A percentile compares a stretch with the other conserved stretches of the same genome.
Conservation (phyloP, 805 yeast species). For the Candida sakaeoensis region DNA sequence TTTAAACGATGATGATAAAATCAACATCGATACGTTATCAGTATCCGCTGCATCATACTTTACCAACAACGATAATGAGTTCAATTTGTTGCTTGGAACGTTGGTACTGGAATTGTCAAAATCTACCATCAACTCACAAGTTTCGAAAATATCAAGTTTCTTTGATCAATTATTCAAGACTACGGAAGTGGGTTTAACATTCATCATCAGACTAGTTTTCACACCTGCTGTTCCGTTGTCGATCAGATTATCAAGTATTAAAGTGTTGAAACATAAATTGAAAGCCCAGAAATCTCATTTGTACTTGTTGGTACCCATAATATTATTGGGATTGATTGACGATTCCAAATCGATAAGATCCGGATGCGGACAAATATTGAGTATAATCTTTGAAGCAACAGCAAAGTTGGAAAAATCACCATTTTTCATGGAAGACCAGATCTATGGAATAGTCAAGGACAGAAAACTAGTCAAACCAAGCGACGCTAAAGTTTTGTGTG, state of each 20-base stretch:
- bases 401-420: slow-evolving; percentile 30
- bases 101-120: slow-evolving; percentile 43
- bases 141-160: slow-evolving; percentile 13
- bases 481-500: slow-evolving; percentile 42
- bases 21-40: slow-evolving; percentile 14
- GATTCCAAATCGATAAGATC: slow-evolving; percentile 47
- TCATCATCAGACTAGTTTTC: slow-evolving; percentile 52
- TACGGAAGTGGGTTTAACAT: slow-evolving; percentile 48
- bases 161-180: slow-evolving; percentile 29
- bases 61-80: slow-evolving; percentile 33
- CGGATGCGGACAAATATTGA: slow-evolving; percentile 19
- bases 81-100: slow-evolving; percentile 36
- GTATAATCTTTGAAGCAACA: slow-evolving; percentile 27
- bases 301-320: slow-evolving; percentile 56
- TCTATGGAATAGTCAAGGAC: slow-evolving; percentile 52
- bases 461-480: slow-evolving; percentile 58
- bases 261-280: slow-evolving; percentile 32
- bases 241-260: slow-evolving; percentile 50
- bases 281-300: slow-evolving; percentile 30
- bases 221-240: slow-evolving; percentile 58
- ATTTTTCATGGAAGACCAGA: slow-evolving; percentile 47
- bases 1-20: slow-evolving; percentile 17
- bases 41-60: slow-evolving; percentile 18
- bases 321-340: slow-evolving; percentile 53
- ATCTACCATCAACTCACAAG: slow-evolving; percentile 13